phyloP scores from a whole-genome alignment of 768 basidiomycete species.

The Rubroboletus pulcherrimus region DNA sequence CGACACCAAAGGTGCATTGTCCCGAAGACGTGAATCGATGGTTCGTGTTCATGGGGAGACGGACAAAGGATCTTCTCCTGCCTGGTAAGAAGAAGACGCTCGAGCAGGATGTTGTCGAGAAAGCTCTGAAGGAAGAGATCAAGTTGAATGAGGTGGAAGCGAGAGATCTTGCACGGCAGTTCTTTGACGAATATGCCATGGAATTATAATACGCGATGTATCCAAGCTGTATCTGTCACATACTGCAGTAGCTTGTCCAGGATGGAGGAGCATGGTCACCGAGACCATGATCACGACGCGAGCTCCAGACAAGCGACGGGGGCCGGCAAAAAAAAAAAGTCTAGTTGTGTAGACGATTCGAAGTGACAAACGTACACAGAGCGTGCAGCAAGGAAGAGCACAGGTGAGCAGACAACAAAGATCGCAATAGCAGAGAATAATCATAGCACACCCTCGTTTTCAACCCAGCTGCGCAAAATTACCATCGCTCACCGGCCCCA shows the following conservation, averaged over 20 bases:
- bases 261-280: too few relatives aligned
- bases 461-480: constrained; percentile 49
- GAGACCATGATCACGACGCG: neutral
- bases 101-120: constrained; percentile 9
- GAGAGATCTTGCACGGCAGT: constrained; percentile 1
- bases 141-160: constrained; percentile 7
- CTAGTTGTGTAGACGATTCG: constrained; percentile 4
- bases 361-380: constrained; percentile 3
- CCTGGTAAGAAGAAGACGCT: constrained; percentile 5
- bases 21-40: constrained; percentile 10
- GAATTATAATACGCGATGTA: neutral
- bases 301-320: neutral
- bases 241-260: neutral
- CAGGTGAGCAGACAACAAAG: constrained; percentile 17
- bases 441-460: constrained; percentile 14
- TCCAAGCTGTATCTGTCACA: neutral
- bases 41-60: constrained; percentile 17
- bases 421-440: constrained; percentile 28
- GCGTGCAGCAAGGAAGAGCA: neutral
- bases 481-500: constrained; percentile 55
- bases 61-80: constrained; percentile 14
- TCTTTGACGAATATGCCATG: constrained; percentile 15
- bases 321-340: neutral
- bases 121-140: constrained; percentile 10
- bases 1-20: neutral